These are phyloP conservation scores for Solanum chilense DNA, from an alignment of 257 asterid genomes.

Conservation along the genomic window DNA sequence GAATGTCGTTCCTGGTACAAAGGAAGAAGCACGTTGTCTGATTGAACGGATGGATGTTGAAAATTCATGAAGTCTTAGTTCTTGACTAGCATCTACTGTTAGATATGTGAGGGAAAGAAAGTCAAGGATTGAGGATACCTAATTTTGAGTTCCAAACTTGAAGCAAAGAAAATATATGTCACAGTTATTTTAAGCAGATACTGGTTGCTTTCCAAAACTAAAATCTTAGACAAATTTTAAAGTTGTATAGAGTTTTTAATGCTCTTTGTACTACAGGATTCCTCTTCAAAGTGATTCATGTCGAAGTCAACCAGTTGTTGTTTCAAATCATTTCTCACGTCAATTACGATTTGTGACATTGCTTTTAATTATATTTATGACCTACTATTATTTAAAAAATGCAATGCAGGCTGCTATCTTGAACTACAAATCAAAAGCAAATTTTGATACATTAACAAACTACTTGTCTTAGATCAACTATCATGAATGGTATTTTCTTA, in stretches of 20 bases:
- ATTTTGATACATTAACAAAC: background rate
- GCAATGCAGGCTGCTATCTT: background rate
- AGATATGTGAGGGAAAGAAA: background rate
- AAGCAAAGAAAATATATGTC: background rate
- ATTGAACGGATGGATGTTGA: constrained; percentile 77
- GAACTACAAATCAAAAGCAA: background rate
- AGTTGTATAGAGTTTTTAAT: background rate
- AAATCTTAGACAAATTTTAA: background rate
- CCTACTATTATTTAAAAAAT: background rate
- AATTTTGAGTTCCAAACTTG: background rate
- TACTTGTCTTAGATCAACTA: background rate
- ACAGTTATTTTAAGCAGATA: background rate
- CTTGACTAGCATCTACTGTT: background rate
- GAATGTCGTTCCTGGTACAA: constrained; percentile 68
- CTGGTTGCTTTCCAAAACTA: background rate
- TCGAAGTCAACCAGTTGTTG: background rate
- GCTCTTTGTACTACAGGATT: background rate
- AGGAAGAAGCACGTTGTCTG: constrained; percentile 71
- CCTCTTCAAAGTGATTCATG: background rate
- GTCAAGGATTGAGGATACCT: background rate
- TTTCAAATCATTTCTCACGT: background rate
- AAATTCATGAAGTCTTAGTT: constrained; percentile 8
- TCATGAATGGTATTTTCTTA: background rate
- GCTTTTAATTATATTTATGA: background rate
- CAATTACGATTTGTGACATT: background rate